Percentiles rank a stretch among this genome's conserved stretches.
Conservation (phyloP, 176 grass and related monocot genomes). For the Chrysopogon serrulatus region DNA sequence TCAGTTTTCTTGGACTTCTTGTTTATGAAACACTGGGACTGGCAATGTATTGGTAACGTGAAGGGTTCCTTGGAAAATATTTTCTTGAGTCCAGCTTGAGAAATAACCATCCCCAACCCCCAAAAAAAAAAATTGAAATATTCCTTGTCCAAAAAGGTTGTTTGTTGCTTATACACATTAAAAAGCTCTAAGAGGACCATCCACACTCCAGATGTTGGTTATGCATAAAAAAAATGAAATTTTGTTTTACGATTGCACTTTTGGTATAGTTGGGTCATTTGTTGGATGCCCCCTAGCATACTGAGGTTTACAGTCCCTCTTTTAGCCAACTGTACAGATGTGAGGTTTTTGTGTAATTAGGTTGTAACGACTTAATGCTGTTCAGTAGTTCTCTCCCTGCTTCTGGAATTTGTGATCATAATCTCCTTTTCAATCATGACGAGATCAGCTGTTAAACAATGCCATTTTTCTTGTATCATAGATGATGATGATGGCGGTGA, state of each 20-base stretch:
- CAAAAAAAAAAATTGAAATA: not conserved
- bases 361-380: not conserved
- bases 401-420: not conserved
- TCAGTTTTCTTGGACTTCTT: not conserved
- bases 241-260: not conserved
- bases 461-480: not conserved
- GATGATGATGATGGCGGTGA: constrained; percentile 3
- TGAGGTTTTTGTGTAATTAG: not conserved
- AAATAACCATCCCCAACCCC: not conserved
- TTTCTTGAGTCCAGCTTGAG: not conserved
- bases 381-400: not conserved
- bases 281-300: not conserved
- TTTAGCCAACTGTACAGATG: not conserved
- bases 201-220: not conserved
- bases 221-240: not conserved
- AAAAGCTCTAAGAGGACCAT: not conserved
- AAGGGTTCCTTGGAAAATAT: not conserved
- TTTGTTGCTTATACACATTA: not conserved
- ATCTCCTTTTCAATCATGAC: not conserved
- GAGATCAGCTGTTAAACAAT: not conserved
- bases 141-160: not conserved
- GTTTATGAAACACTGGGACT: not conserved
- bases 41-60: not conserved
- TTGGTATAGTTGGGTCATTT: not conserved
- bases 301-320: not conserved